Evolutionary conservation across 371 early-diverging fungal genomes (phyloP).

Genomic region (Capillidium heterosporum): DNA sequence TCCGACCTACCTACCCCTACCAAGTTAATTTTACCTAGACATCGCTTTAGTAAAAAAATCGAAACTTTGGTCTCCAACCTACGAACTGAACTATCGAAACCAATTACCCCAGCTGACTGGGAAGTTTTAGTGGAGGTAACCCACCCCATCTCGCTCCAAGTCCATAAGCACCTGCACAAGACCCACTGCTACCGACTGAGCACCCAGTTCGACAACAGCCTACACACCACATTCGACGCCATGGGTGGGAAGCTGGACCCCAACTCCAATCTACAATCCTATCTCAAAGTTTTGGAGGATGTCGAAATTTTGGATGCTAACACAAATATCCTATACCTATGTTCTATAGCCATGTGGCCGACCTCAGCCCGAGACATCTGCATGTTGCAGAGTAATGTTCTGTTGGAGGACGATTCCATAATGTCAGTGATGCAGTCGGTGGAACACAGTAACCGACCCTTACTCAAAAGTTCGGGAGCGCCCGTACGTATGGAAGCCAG

Average conservation of each 20-base stretch:
- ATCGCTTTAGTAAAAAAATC: too few species aligned
- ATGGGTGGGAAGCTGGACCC: not conserved
- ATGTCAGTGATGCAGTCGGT: not conserved
- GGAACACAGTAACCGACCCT: not conserved
- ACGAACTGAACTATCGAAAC: too few species aligned
- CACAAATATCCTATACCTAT: not conserved
- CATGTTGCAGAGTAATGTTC: not conserved
- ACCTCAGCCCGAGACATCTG: conserved; percentile 4
- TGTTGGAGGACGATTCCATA: not conserved
- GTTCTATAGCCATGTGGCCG: conserved; percentile 2
- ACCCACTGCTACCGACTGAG: not conserved
- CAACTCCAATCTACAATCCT: not conserved
- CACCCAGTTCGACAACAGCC: not conserved
- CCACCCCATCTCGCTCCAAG: not conserved
- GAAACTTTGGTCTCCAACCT: too few species aligned
- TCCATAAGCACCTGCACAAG: not conserved
- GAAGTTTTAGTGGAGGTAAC: not conserved
- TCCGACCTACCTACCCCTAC: too few species aligned
- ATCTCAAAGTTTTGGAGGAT: not conserved
- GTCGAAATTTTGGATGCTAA: conserved; percentile 4
- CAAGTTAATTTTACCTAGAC: too few species aligned
- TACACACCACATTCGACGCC: not conserved
- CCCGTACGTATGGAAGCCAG: not conserved
- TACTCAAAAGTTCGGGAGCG: not conserved
- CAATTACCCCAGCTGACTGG: not conserved